Conservation (phyloP, 768 basidiomycete genomes). For the Calocybe cyanea region DNA sequence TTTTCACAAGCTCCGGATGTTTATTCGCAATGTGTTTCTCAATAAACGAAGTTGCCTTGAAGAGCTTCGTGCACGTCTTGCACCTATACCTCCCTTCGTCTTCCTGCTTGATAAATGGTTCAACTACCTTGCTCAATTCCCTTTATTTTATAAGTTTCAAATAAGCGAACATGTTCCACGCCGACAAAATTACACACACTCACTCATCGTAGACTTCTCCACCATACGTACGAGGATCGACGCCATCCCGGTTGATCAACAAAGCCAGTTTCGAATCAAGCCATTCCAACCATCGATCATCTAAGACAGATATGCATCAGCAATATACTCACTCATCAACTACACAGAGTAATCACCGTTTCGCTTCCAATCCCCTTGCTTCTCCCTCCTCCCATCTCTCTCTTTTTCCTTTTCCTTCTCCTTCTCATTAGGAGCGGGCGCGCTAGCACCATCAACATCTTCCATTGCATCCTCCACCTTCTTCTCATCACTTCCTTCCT, state of each 20-base stretch:
- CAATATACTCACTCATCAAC: not conserved
- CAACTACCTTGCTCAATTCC: constrained; percentile 75
- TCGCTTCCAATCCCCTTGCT: constrained; percentile 41
- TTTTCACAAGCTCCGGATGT: constrained; percentile 80
- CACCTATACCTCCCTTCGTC: constrained; percentile 97
- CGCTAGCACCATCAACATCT: constrained; percentile 24
- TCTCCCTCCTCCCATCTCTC: constrained; percentile 25
- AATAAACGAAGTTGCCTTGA: constrained; percentile 95
- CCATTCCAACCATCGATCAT: constrained; percentile 87
- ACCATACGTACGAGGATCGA: constrained; percentile 86
- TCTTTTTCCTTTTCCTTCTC: constrained; percentile 34
- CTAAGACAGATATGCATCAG: constrained; percentile 37
- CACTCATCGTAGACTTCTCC: constrained; percentile 91
- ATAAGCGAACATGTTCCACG: not conserved
- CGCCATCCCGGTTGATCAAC: constrained; percentile 69
- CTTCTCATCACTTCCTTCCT: constrained; percentile 43
- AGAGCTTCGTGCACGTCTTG: constrained; percentile 94
- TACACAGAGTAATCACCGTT: constrained; percentile 48
- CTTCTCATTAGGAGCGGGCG: constrained; percentile 25
- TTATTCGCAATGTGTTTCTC: constrained; percentile 98
- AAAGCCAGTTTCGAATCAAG: constrained; percentile 84
- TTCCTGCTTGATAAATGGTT: constrained; percentile 86
- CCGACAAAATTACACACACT: constrained; percentile 15
- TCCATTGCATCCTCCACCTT: constrained; percentile 36
- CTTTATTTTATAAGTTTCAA: constrained; percentile 34